Evolutionary conservation across 1,284 basidiomycete species (phyloP), one percentile per base, ranked within the genome.

Genomic region (Sanghuangporus sanghuang): DNA sequence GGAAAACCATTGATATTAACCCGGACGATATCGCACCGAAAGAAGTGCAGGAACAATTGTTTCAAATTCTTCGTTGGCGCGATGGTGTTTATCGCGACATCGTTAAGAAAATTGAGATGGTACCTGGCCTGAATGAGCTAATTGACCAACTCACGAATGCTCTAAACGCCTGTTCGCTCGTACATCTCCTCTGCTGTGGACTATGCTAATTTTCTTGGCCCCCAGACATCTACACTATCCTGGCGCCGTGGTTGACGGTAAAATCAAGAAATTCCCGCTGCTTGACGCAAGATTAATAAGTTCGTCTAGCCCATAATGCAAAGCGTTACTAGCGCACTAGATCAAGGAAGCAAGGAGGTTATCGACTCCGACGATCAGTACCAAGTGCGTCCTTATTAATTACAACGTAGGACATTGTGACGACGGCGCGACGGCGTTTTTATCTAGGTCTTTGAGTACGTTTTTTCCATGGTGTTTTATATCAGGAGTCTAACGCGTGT

Each of bases 351-450:
- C 67, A 85, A 87, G 70, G 83, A 85, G 21, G 85, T 90, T 64
- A 88, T 91, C 68, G 82, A 90, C 71, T 82, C 81, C 21, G 82
- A 85, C 42, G 88, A 90, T 68, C 87, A 91, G 74, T 89, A 85
- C 66, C 78, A 81, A 69, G 86, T 81, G 67, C 54, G 69, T 46
- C 53, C 14, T 16, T 21, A n/a, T 42, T 14, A 46, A 35, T 48
- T 44, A 50, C 59, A 35, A 11, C 21, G 16, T 40, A 27, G 59
- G 9, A 14, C 11, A 52, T 1, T 21, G 23, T 62, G 53, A 56
- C 35, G n/a, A 38, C 56, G 38, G 12, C 57, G 55, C 39, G 59
- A 40, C 12, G 57, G 59, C 14, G 64, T 63, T 72, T 32, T 32
- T 32, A 32, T 3, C 32, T 70, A 85, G 79, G 85, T 90, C 35